Evolutionary conservation across 2,329 filamentous ascomycete genomes (phyloP).

Genomic region (Helicocarpus griseus): DNA sequence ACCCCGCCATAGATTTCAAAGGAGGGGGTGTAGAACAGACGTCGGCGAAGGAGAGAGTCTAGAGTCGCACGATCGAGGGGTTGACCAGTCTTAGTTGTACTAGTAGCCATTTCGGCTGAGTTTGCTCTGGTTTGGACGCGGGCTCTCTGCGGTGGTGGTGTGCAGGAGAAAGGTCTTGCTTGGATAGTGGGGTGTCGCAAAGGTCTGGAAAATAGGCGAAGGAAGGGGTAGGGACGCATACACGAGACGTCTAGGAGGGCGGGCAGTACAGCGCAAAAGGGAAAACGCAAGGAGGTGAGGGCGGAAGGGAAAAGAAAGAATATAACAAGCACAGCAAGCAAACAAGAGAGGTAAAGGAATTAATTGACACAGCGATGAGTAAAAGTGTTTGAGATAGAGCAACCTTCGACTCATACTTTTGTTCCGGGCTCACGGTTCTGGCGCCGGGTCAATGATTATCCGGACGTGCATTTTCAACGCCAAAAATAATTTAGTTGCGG

Average conservation of each 20-base stretch:
- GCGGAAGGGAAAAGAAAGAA: neutral
- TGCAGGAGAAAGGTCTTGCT: constrained; percentile 33
- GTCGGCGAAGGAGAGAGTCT: constrained; percentile 76
- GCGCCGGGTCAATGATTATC: constrained; percentile 18
- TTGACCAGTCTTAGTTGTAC: constrained; percentile 79
- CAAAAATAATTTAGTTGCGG: constrained; percentile 1
- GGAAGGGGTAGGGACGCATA: constrained; percentile 32
- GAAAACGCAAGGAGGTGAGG: constrained; percentile 8
- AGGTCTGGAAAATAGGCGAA: constrained; percentile 28
- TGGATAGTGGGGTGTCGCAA: constrained; percentile 19
- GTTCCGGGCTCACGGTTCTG: neutral
- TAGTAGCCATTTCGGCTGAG: constrained; percentile 43
- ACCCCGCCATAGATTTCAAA: constrained; percentile 94
- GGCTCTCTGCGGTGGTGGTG: constrained; percentile 23
- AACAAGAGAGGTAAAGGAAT: too few relatives aligned
- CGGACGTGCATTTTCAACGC: too few relatives aligned
- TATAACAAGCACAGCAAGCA: too few relatives aligned
- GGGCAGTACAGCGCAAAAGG: neutral
- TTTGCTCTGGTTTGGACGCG: constrained; percentile 23
- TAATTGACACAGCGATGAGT: neutral
- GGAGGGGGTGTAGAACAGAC: constrained; percentile 87
- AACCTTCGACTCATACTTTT: neutral
- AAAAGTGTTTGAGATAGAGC: neutral
- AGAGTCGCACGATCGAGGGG: constrained; percentile 73
- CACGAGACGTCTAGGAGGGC: constrained; percentile 11